Evolutionary conservation across 2,329 filamentous ascomycete species (phyloP), one percentile per base, ranked within the genome.

Genomic region (Bipolaris gigantea): DNA sequence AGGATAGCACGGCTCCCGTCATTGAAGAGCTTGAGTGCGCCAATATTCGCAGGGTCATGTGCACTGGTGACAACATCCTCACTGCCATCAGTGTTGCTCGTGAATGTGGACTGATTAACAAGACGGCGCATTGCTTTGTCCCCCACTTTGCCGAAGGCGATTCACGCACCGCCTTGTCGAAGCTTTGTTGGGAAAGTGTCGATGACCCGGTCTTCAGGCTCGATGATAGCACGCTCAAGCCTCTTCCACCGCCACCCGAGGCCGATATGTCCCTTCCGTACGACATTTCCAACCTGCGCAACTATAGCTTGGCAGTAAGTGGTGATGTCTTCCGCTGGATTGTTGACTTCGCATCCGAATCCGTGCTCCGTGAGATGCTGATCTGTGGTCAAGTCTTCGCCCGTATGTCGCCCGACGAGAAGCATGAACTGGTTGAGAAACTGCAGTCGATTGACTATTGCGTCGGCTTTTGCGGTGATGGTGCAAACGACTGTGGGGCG

Each of bases 331-430:
- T 99, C 75, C 88, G 94, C 58, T 99, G 94, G 94, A 86, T 97
- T 46, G 82, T 99, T 45, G 93, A 99, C 75, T 97, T 87, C 73
- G 93, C 90, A 0, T 85, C 88, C 0, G 85, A 90, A n/a, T 85
- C 89, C 50, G 82, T 95, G 0, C 79, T 97, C 32, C 86, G 88
- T 56, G 73, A 94, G 81, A 93, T 97, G 87, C 89, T 99, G 50
- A 88, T 96, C 33, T 85, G 84, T 49, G 92, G 93, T 23, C 93
- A 94, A 74, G 91, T 99, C 1, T 99, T 96, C 74, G 95, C 94
- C 4, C 89, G 94, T 64, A 99, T 99, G 94, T 97, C 93, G 1
- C 95, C 94, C 0, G 95, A 99, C 71, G 94, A 99, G 75, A 99
- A 99, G 73, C 92, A 97, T 70, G 95, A 99, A 73, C 80, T 99